These are phyloP conservation scores for Andrographis paniculata DNA, from an alignment of 305 asterid genomes.

Conservation along the genomic window DNA sequence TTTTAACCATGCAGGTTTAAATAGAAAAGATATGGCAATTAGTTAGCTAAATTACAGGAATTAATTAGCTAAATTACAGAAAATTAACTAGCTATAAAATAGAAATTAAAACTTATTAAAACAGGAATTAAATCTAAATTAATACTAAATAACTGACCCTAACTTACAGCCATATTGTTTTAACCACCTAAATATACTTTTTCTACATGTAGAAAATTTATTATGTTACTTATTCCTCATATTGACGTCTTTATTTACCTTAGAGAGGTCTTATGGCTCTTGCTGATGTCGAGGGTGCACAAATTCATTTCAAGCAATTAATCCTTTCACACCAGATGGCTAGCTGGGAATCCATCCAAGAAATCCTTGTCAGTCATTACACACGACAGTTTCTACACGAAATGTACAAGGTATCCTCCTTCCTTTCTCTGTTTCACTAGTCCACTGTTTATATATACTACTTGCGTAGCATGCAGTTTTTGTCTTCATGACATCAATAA, in stretches of 20 bases:
- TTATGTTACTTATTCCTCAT: slow-evolving; percentile 9
- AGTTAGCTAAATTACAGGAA: no score
- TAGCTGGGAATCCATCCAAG: slow-evolving; percentile 94
- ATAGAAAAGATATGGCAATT: no score
- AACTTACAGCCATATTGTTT: no score
- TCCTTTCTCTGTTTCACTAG: no score
- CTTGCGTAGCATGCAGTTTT: neutral
- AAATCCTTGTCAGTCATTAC: slow-evolving; percentile 79
- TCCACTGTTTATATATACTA: neutral
- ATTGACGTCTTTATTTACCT: slow-evolving; percentile 18
- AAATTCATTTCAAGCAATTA: slow-evolving; percentile 75
- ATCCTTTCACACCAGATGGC: slow-evolving; percentile 88
- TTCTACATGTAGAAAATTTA: no score
- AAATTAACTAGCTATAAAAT: no score
- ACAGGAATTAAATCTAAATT: no score
- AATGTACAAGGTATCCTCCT: slow-evolving; percentile 78
- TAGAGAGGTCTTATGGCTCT: slow-evolving; percentile 99
- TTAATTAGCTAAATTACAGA: no score
- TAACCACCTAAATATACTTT: no score
- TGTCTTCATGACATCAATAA: neutral
- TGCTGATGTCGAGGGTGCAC: slow-evolving; percentile 98
- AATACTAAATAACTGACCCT: no score
- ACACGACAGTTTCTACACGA: slow-evolving; percentile 88
- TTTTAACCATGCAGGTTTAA: no score
- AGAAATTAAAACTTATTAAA: no score